A percentile compares a stretch with the other conserved stretches of the same genome.
These are phyloP conservation scores for Calonectria hawksworthii DNA, from an alignment of 2,329 filamentous ascomycete species.

Conservation along the genomic window DNA sequence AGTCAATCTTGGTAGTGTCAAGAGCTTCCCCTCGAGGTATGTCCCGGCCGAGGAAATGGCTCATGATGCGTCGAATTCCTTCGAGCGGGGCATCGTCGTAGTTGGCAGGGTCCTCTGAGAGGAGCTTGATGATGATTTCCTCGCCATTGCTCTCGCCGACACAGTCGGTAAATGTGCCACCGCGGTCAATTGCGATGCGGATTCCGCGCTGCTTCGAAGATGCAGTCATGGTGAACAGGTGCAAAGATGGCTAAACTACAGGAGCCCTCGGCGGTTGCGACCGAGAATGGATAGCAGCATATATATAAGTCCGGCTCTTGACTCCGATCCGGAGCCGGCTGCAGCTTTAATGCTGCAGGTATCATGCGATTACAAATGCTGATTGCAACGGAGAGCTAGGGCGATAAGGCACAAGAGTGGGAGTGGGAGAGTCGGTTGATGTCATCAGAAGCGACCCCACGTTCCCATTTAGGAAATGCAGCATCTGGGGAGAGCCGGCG, in stretches of 20 bases:
- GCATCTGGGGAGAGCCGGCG: neutral
- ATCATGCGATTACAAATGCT: constrained; percentile 29
- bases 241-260: constrained; percentile 1
- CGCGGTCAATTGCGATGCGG: constrained; percentile 83
- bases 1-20: constrained; percentile 87
- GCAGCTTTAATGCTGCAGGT: constrained; percentile 18
- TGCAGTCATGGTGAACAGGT: constrained; percentile 51
- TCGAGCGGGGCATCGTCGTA: constrained; percentile 93
- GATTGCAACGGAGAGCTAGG: constrained; percentile 7
- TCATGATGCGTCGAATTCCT: constrained; percentile 89
- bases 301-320: neutral
- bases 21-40: constrained; percentile 85
- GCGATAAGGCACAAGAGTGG: constrained; percentile 19
- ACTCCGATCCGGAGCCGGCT: constrained; percentile 1
- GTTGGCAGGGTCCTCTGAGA: constrained; percentile 91
- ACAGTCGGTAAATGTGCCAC: constrained; percentile 94
- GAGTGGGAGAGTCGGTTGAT: constrained; percentile 18
- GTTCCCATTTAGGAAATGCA: constrained; percentile 25
- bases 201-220: constrained; percentile 67
- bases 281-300: neutral
- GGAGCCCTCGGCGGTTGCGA: neutral
- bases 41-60: constrained; percentile 79
- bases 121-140: constrained; percentile 87
- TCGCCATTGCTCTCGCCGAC: constrained; percentile 85
- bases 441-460: constrained; percentile 26